Conservation (phyloP, 306 rosid species). For the Vigna angularis region DNA sequence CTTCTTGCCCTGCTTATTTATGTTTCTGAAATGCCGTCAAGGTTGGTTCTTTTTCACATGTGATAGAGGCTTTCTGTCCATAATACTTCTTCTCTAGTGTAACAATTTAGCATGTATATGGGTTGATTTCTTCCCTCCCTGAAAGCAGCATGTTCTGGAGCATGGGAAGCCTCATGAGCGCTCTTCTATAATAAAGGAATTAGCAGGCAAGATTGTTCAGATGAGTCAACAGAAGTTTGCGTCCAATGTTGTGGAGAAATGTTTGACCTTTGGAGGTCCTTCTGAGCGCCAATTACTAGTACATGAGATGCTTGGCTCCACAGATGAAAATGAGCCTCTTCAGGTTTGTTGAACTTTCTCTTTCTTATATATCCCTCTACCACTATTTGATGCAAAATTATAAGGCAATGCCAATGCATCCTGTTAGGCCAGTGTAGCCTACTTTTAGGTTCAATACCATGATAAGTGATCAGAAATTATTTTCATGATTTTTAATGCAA, state of each 20-base stretch:
- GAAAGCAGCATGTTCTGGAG: conserved; percentile 81
- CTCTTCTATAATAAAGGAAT: conserved; percentile 84
- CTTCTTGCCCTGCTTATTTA: background rate
- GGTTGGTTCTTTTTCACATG: background rate
- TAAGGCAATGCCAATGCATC: background rate
- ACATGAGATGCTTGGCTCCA: conserved; percentile 94
- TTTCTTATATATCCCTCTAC: background rate
- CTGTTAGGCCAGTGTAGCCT: background rate
- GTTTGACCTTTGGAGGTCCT: conserved; percentile 91
- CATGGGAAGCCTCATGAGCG: conserved; percentile 96
- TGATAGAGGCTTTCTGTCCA: conserved; percentile 4
- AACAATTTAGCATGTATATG: background rate
- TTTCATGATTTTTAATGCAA: too few relatives aligned
- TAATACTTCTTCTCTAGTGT: background rate
- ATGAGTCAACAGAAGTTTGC: conserved; percentile 98
- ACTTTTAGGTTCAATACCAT: conserved; percentile 8
- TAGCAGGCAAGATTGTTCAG: conserved; percentile 87
- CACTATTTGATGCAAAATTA: background rate
- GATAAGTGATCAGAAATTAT: background rate
- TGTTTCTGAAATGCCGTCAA: conserved; percentile 18
- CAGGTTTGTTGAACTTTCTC: conserved; percentile 56
- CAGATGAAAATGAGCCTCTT: conserved; percentile 98
- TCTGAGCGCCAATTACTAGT: conserved; percentile 83
- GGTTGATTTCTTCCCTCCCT: conserved; percentile 4
- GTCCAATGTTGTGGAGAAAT: conserved; percentile 92